Evolutionary conservation across 2,329 filamentous ascomycete genomes (phyloP).

Genomic region (Exophiala aquamarina): DNA sequence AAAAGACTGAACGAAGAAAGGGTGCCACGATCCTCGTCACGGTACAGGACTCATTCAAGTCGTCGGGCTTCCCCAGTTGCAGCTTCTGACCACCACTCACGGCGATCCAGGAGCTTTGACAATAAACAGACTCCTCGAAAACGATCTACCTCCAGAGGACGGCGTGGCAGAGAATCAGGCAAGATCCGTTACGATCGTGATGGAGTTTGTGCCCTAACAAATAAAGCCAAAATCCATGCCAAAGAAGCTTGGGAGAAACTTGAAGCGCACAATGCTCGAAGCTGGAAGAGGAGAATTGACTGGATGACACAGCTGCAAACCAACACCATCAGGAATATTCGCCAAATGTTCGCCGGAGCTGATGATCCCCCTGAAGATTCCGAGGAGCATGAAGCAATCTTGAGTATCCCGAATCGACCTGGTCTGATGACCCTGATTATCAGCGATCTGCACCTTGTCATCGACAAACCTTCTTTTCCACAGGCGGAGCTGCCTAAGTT

Average conservation of each 20-base stretch:
- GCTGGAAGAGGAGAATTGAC: conserved; percentile 91
- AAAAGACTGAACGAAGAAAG: conserved; percentile 76
- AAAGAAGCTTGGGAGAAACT: conserved; percentile 75
- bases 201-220: conserved; percentile 69
- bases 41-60: conserved; percentile 54
- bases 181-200: conserved; percentile 74
- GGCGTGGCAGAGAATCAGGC: conserved; percentile 32
- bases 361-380: conserved; percentile 79
- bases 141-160: conserved; percentile 34
- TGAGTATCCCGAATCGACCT: conserved; percentile 81
- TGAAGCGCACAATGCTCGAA: conserved; percentile 77
- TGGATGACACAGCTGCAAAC: conserved; percentile 68
- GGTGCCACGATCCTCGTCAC: conserved; percentile 50
- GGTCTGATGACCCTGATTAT: conserved; percentile 78
- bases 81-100: conserved; percentile 32
- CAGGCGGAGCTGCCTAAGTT: conserved; percentile 79
- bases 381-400: conserved; percentile 78
- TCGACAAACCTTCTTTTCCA: conserved; percentile 93
- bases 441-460: conserved; percentile 76
- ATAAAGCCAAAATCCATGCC: conserved; percentile 69
- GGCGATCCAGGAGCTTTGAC: conserved; percentile 51
- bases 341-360: conserved; percentile 76
- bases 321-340: conserved; percentile 73
- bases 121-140: conserved; percentile 53
- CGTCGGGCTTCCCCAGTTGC: conserved; percentile 38